Conservation (phyloP, 805 yeast genomes). For the Monosporozyma yasuniensis region DNA sequence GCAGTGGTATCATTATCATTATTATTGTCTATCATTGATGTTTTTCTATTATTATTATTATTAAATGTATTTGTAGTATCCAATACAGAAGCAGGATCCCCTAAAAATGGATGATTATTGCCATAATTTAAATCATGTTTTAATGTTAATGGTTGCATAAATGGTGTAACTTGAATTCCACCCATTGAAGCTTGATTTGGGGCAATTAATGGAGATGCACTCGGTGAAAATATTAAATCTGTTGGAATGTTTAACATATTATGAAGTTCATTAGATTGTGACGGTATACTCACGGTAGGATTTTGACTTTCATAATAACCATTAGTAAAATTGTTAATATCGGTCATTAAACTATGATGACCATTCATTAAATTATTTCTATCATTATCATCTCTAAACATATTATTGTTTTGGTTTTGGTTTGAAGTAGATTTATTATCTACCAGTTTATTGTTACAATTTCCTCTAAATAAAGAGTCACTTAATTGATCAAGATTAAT, state of each 20-base stretch:
- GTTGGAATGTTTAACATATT: conserved; percentile 1
- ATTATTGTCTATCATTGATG: conserved; percentile 3
- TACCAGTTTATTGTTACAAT: background rate
- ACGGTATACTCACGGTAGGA: background rate
- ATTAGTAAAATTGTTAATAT: background rate
- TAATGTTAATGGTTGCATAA: conserved; percentile 7
- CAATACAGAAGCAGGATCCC: conserved; percentile 41
- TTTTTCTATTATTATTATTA: background rate
- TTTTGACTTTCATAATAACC: background rate
- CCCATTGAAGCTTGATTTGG: conserved; percentile 3
- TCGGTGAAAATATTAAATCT: conserved; percentile 8
- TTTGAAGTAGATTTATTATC: background rate
- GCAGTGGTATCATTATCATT: too few relatives aligned
- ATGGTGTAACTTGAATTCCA: conserved; percentile 9
- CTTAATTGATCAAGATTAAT: conserved; percentile 9
- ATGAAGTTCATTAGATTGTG: background rate
- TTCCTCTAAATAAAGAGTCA: conserved; percentile 1
- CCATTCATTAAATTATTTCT: background rate
- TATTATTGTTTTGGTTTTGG: background rate
- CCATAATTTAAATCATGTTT: background rate
- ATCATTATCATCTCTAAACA: background rate
- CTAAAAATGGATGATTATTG: conserved; percentile 36
- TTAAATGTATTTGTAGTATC: background rate
- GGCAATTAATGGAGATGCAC: conserved; percentile 10
- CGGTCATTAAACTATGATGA: background rate